These are phyloP conservation scores for Periglandula ipomoeae DNA, from an alignment of 2,329 filamentous ascomycete species.

Conservation along the genomic window DNA sequence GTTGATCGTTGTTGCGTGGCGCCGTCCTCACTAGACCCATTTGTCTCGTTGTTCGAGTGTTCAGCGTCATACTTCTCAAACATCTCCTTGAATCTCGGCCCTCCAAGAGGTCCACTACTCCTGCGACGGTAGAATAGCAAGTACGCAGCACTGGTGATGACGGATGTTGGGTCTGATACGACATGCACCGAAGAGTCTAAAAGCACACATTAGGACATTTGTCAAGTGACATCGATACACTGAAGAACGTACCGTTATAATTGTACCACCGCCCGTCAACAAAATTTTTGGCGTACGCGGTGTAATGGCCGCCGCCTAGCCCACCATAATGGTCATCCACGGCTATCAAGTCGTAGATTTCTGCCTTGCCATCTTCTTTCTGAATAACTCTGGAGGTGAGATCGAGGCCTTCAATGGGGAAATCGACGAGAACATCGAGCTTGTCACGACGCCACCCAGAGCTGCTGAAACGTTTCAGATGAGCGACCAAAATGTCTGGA, in stretches of 20 bases:
- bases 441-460: conserved; percentile 79
- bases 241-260: conserved; percentile 68
- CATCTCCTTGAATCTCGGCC: conserved; percentile 63
- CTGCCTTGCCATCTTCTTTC: conserved; percentile 69
- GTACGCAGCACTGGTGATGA: conserved; percentile 74
- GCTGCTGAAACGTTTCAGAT: conserved; percentile 91
- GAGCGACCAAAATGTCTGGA: conserved; percentile 88
- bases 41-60: conserved; percentile 31
- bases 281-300: conserved; percentile 89
- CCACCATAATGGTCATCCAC: conserved; percentile 95
- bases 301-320: conserved; percentile 92
- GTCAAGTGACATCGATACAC: not conserved
- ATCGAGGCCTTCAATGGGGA: conserved; percentile 81
- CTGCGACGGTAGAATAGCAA: conserved; percentile 92
- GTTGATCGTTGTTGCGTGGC: conserved; percentile 33
- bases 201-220: not conserved
- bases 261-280: conserved; percentile 86
- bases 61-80: conserved; percentile 53
- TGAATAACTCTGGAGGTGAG: conserved; percentile 71
- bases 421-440: conserved; percentile 83
- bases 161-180: conserved; percentile 47
- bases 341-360: conserved; percentile 87
- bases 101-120: conserved; percentile 68
- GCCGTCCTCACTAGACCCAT: conserved; percentile 64
- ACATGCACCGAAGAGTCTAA: conserved; percentile 66